These are phyloP conservation scores for Fusarium hainanense DNA, from an alignment of 2,329 filamentous ascomycete species.

Conservation along the genomic window DNA sequence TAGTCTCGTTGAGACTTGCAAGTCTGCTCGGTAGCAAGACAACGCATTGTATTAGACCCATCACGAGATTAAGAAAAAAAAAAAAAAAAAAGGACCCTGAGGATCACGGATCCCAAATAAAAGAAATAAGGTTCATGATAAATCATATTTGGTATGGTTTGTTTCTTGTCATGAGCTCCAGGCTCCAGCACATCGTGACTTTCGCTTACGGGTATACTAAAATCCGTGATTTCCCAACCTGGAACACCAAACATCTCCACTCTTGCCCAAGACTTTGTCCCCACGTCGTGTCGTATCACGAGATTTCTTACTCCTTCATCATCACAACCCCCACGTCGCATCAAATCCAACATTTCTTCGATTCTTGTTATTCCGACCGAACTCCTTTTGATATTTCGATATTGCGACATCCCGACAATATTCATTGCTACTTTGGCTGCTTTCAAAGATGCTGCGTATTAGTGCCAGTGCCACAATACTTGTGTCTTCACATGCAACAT, in stretches of 20 bases:
- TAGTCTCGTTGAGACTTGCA: not conserved
- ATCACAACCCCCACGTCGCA: conserved; percentile 13
- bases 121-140: not conserved
- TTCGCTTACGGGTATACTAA: conserved; percentile 22
- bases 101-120: not conserved
- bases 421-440: not conserved
- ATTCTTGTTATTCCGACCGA: not conserved
- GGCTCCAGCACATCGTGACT: not conserved
- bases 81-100: not conserved
- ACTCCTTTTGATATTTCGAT: not conserved
- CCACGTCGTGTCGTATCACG: conserved; percentile 25
- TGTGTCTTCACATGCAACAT: not conserved
- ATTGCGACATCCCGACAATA: not conserved
- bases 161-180: not conserved
- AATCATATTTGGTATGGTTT: conserved; percentile 22
- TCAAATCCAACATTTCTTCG: not conserved
- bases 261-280: conserved; percentile 23
- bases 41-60: not conserved
- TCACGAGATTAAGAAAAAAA: not conserved
- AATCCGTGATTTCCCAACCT: conserved; percentile 1
- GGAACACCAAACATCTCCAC: conserved; percentile 16
- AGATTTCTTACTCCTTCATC: conserved; percentile 37
- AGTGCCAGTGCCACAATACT: conserved; percentile 21
- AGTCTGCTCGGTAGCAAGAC: not conserved
- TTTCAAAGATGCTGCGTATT: not conserved